A percentile compares a stretch with the other conserved stretches of the same genome.
Evolutionary conservation across 2,329 filamentous ascomycete species (phyloP).

Genomic region (Atkinsonella texensis): DNA sequence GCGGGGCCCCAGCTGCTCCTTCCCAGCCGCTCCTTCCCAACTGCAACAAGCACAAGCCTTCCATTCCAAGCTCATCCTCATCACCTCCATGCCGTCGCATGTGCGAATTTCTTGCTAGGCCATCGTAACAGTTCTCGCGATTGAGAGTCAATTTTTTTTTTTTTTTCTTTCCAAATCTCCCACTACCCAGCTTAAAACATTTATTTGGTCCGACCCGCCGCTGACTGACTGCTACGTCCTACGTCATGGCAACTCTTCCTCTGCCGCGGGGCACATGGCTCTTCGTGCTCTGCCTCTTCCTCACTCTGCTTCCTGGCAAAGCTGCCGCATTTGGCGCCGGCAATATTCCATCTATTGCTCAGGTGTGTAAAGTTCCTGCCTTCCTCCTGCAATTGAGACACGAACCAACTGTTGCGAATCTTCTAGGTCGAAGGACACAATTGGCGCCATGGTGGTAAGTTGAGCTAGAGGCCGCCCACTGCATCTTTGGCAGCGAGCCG

Average conservation of each 20-base stretch:
- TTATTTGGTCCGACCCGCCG: background rate
- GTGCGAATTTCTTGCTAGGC: background rate
- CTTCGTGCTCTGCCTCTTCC: slow-evolving; percentile 38
- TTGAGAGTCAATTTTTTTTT: background rate
- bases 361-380: slow-evolving; percentile 17
- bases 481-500: too few relatives aligned
- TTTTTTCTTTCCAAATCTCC: background rate
- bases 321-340: slow-evolving; percentile 55
- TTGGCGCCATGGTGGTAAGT: slow-evolving; percentile 53
- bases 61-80: background rate
- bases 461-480: background rate
- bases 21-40: background rate
- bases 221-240: slow-evolving; percentile 9
- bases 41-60: background rate
- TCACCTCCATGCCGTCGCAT: background rate
- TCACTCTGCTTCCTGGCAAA: slow-evolving; percentile 44
- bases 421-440: slow-evolving; percentile 53
- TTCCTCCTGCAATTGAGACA: too few relatives aligned
- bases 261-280: slow-evolving; percentile 38
- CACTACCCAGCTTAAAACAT: background rate
- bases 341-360: slow-evolving; percentile 55
- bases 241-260: slow-evolving; percentile 34
- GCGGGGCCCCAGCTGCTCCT: background rate
- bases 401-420: background rate
- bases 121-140: background rate